Percentiles rank a stretch among this genome's conserved stretches.
phyloP scores from a whole-genome alignment of 2,329 filamentous ascomycete species.

The Fusarium oxysporum region DNA sequence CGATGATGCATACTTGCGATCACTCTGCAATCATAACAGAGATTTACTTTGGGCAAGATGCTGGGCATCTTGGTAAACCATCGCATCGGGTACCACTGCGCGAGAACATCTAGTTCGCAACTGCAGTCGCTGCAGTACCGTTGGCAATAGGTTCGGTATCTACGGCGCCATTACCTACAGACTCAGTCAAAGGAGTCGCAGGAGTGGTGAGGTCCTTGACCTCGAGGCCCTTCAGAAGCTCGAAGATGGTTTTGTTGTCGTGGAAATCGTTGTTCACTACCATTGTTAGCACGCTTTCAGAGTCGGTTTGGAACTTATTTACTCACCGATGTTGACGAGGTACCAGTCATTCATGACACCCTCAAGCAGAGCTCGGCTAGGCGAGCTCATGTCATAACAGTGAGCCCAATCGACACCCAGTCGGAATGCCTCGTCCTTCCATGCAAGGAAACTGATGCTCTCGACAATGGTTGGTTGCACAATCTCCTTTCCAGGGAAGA shows the following conservation, averaged over 20 bases:
- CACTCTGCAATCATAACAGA: conserved; percentile 19
- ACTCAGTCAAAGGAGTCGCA: conserved; percentile 43
- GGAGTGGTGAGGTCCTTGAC: conserved; percentile 71
- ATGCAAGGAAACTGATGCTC: conserved; percentile 95
- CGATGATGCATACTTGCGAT: conserved; percentile 27
- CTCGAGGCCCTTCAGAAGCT: conserved; percentile 82
- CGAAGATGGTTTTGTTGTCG: conserved; percentile 82
- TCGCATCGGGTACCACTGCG: background rate
- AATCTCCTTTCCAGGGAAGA: conserved; percentile 98
- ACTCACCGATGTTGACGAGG: conserved; percentile 91
- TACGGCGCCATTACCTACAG: conserved; percentile 28
- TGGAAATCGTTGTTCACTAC: conserved; percentile 98
- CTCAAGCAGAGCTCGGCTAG: conserved; percentile 83
- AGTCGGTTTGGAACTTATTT: background rate
- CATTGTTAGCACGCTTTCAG: conserved; percentile 2
- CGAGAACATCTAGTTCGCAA: conserved; percentile 29
- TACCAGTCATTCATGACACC: conserved; percentile 91
- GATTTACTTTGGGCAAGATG: conserved; percentile 12
- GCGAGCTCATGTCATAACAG: conserved; percentile 82
- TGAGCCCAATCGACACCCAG: conserved; percentile 94
- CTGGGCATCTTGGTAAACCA: background rate
- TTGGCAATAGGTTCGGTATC: conserved; percentile 22
- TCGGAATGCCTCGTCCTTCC: conserved; percentile 97
- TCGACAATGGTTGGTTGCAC: conserved; percentile 99
- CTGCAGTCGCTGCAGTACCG: conserved; percentile 11